Percentiles rank a stretch among this genome's conserved stretches.
Conservation (phyloP, 2,329 filamentous ascomycete genomes). For the Paracoccidioides lutzii region DNA sequence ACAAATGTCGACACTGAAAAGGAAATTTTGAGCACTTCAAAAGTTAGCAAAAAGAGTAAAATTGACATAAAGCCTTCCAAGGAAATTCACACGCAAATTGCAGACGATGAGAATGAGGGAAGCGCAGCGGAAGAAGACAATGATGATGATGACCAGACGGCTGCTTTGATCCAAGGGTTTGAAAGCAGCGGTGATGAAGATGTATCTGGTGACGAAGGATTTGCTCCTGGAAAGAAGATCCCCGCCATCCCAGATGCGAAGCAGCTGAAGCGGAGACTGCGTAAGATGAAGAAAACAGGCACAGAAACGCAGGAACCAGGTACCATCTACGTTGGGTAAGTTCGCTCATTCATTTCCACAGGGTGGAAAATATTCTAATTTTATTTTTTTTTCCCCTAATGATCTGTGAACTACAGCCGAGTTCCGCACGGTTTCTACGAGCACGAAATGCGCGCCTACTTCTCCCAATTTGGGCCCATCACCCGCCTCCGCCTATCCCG, state of each 20-base stretch:
- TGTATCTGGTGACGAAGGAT: slow-evolving; percentile 31
- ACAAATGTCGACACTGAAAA: slow-evolving; percentile 26
- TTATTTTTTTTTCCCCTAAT: neutral
- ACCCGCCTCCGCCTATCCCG: slow-evolving; percentile 68
- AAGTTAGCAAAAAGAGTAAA: slow-evolving; percentile 18
- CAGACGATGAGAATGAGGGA: slow-evolving; percentile 14
- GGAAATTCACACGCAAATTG: slow-evolving; percentile 31
- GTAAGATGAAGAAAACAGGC: slow-evolving; percentile 37
- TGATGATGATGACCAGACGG: slow-evolving; percentile 39
- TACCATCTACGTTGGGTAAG: slow-evolving; percentile 69
- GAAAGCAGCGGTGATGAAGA: slow-evolving; percentile 43
- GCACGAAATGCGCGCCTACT: slow-evolving; percentile 85
- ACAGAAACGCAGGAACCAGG: slow-evolving; percentile 44
- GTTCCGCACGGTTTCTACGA: slow-evolving; percentile 96
- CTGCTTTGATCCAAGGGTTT: slow-evolving; percentile 42
- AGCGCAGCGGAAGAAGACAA: slow-evolving; percentile 21
- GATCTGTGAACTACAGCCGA: slow-evolving; percentile 36
- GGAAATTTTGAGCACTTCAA: slow-evolving; percentile 18
- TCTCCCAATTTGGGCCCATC: slow-evolving; percentile 82
- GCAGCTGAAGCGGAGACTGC: slow-evolving; percentile 38
- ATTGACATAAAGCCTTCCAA: slow-evolving; percentile 23
- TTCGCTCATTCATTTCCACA: neutral
- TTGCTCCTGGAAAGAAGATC: slow-evolving; percentile 32
- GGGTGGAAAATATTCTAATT: neutral
- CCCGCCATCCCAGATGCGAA: slow-evolving; percentile 34